A percentile compares a stretch with the other conserved stretches of the same genome.
Conservation (phyloP, 192 early-diverging fungal species). For the Rhizophlyctis rosea region DNA sequence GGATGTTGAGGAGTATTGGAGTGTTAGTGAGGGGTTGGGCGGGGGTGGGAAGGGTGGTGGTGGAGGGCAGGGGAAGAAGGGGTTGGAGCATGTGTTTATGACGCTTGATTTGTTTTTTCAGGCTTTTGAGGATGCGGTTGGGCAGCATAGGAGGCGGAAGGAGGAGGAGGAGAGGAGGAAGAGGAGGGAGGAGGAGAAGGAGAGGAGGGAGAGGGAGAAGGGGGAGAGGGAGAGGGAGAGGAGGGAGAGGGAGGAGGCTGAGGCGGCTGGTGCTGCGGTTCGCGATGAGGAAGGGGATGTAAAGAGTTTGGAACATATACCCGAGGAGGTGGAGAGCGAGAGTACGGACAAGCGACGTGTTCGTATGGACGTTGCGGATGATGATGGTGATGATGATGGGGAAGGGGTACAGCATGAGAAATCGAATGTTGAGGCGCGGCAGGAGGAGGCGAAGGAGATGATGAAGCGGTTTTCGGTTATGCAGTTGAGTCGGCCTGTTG, state of each 20-base stretch:
- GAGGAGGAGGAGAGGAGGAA: conserved; percentile 34
- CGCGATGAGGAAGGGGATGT: neutral
- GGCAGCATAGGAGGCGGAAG: conserved; percentile 29
- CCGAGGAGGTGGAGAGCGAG: neutral
- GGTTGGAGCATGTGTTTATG: conserved; percentile 36
- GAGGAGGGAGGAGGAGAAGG: conserved; percentile 22
- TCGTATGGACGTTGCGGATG: neutral
- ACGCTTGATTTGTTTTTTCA: conserved; percentile 43
- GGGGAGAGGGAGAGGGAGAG: conserved; percentile 18
- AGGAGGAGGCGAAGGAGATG: conserved; percentile 37
- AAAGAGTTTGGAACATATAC: neutral
- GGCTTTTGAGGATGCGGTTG: conserved; percentile 43
- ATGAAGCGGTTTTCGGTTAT: conserved; percentile 25
- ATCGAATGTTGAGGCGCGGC: conserved; percentile 1
- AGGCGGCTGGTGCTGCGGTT: conserved; percentile 6
- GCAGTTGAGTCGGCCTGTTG: neutral
- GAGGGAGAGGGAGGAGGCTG: neutral
- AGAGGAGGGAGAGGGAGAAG: conserved; percentile 24
- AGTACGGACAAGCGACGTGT: conserved; percentile 5
- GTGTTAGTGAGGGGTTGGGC: conserved; percentile 9
- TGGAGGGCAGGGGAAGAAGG: conserved; percentile 23
- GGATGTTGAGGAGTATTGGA: neutral
- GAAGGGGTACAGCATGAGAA: neutral
- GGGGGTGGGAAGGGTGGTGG: no score
- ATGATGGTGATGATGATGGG: conserved; percentile 4